Evolutionary conservation across 2,329 filamentous ascomycete species (phyloP).

Genomic region (Microdochium trichocladiopsis): DNA sequence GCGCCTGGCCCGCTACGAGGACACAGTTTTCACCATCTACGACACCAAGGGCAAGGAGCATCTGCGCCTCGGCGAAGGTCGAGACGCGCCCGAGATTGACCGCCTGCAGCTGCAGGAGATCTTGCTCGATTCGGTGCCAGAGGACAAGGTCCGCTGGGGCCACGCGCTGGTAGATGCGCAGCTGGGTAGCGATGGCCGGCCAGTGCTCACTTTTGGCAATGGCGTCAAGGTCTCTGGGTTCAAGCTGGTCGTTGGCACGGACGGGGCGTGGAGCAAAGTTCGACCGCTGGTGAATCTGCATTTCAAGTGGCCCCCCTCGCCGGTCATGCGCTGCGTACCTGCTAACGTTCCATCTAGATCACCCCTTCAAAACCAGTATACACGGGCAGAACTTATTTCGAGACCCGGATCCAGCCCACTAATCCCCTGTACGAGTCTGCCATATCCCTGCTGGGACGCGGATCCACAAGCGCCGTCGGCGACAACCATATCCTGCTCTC

Average conservation of each 20-base stretch:
- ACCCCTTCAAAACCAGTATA: conserved; percentile 25
- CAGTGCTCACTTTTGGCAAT: conserved; percentile 3
- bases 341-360: conserved; percentile 5
- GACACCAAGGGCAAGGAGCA: conserved; percentile 12
- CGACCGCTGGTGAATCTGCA: conserved; percentile 7
- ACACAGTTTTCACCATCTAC: conserved; percentile 10
- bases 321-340: background rate
- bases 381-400: conserved; percentile 29
- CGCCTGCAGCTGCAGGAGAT: background rate
- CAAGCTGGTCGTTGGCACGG: conserved; percentile 28
- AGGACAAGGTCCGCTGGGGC: conserved; percentile 12
- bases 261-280: conserved; percentile 28
- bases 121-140: conserved; percentile 1
- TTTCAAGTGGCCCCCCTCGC: background rate
- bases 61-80: conserved; percentile 1
- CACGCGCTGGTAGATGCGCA: conserved; percentile 4
- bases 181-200: conserved; percentile 13
- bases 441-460: conserved; percentile 22
- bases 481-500: conserved; percentile 9
- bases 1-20: conserved; percentile 11
- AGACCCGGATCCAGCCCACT: conserved; percentile 19
- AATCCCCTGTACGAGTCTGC: conserved; percentile 9
- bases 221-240: conserved; percentile 5
- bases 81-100: conserved; percentile 15
- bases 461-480: conserved; percentile 25